Base-by-base conservation (phyloP, 139 green algal species). In the Haematococcus lacustris region DNA sequence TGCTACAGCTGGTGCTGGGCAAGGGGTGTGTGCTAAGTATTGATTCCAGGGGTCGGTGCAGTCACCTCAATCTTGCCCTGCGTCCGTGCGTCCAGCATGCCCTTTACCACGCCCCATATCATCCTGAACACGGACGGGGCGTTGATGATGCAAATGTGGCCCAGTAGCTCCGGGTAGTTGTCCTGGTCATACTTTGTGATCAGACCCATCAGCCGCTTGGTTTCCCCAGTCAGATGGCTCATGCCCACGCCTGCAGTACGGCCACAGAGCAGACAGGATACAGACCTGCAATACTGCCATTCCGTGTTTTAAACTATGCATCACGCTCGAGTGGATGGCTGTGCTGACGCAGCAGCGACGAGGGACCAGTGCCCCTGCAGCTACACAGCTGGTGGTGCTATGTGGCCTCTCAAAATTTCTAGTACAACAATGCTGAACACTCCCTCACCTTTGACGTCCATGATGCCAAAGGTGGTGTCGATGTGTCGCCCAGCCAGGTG, bases 91-190 rank as follows among this genome's bases (percentile, higher is more conserved):
- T 95, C 88, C 37, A 96, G 75, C 61, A 93, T 84, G 30, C 82
- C 78, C 78, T 93, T 93, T 3, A 96, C 79, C 33, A 90, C 30
- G 3, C 43, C 63, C 78, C 82, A 96, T 2, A 96, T 74, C 66
- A 88, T 76, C 53, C 86, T 81, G 81, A 96, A 96, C 39, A 88
- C 78, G 53, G 67, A 51, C 25, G 89, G 89, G 4, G 89, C 90
- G 81, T 96, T 96, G 76, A 96, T 90, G 76, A 96, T 94, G 75
- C 87, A 87, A 33, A 89, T 92, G 63, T 85, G 78, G n/a, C 80
- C 87, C 78, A 96, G 76, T 59, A 89, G 91, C 84, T 97, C 90
- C 3, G 91, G 91, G 75, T 94, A 96, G 78, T 95, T 91, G 80
- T 94, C 86, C 73, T 88, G 82, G 71, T 80, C 74, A 26, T 75